Base-by-base conservation (phyloP, 116 monocot species). In the Phalaenopsis hybrid region DNA sequence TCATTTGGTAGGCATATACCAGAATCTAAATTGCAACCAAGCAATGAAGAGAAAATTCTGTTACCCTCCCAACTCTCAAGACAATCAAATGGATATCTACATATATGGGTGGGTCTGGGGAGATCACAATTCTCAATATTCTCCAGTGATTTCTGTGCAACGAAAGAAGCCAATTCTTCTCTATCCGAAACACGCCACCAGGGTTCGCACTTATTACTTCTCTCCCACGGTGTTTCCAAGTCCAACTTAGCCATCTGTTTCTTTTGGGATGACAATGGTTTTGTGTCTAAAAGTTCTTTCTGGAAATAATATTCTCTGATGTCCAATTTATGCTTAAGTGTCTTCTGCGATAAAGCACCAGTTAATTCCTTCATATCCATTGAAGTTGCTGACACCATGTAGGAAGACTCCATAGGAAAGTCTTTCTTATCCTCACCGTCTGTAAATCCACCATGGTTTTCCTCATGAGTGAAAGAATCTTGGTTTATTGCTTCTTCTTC, bases 61-160 rank as follows among this genome's bases (percentile, higher is more conserved):
- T 81, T 43, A 75, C 80, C 82, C 46, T 88, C 87, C 81, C 80
- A 83, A 75, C 77, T 81, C 48, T 89, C 88, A 83, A 85, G 25
- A 76, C 76, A 74, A 65, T 72, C 59, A 86, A 88, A 82, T 70
- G 84, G 85, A 46, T 90, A 83, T n/a, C 46, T 78, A 44, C 89
- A 80, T 74, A 88, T 79, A 85, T 88, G 86, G 58, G 88, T 79
- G 7, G 92, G 90, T 76, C 80, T 90, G 33, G 98, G 98, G 50
- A 98, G 89, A 84, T 98, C 95, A 86, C 95, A 95, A 63, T 98
- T 98, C 84, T 89, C 95, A 81, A 94, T 76, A 50, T 88, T 81
- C 75, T 90, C 77, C 73, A 83, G 48, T 81, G 95, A 88, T 79
- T 88, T 94, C 80, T 93, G 85, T 31, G 98, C 93, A 76, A 98